Percentiles rank a stretch among this genome's conserved stretches.
Evolutionary conservation across 305 asterid species (phyloP).

Genomic region (Rubia peregrina): DNA sequence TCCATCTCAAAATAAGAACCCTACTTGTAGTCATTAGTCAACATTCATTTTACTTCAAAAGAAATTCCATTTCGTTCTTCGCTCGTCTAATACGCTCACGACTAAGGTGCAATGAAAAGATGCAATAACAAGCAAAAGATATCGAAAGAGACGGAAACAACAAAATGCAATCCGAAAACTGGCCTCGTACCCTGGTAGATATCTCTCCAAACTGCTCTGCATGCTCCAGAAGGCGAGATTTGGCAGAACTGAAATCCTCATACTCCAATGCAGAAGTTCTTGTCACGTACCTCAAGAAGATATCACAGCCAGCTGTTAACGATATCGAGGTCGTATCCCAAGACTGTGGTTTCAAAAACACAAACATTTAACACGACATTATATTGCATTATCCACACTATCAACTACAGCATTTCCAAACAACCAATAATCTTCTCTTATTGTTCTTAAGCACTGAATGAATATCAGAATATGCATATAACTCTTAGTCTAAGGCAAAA

Average conservation of each 20-base stretch:
- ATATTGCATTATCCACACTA: neutral
- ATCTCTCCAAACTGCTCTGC: conserved; percentile 93
- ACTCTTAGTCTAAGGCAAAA: neutral
- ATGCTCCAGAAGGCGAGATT: conserved; percentile 79
- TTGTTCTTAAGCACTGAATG: neutral
- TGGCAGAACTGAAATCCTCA: conserved; percentile 81
- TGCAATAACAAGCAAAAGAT: neutral
- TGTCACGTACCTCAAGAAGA: conserved; percentile 86
- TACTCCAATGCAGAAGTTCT: conserved; percentile 88
- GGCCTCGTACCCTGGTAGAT: conserved; percentile 59
- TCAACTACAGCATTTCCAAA: neutral
- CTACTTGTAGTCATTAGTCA: neutral
- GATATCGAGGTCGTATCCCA: conserved; percentile 96
- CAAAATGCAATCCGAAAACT: neutral
- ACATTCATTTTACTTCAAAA: no score
- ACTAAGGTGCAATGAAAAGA: neutral
- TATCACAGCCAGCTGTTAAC: conserved; percentile 85
- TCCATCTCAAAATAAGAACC: neutral
- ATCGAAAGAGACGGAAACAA: neutral
- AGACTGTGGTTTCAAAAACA: conserved; percentile 41
- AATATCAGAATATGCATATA: neutral
- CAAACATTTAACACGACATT: conserved; percentile 1
- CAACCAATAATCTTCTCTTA: neutral
- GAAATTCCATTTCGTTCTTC: no score
- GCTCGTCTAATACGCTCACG: no score